Evolutionary conservation across 2,329 filamentous ascomycete species (phyloP), one percentile per base, ranked within the genome.

Genomic region (Clathrospora elynae): DNA sequence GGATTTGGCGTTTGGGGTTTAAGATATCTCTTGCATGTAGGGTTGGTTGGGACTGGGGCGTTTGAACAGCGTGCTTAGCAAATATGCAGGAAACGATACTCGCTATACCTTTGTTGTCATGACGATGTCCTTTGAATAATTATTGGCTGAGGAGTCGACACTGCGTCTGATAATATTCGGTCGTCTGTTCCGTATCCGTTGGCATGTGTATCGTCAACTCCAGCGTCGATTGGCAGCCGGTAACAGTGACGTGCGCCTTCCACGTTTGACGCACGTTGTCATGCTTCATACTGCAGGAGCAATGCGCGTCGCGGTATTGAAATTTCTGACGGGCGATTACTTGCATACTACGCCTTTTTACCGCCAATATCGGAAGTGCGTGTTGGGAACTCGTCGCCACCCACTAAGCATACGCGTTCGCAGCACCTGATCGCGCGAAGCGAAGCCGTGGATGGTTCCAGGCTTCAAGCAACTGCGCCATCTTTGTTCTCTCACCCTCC

Each of bases 381-480:
- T 42, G 44, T 49, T 51, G 51, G 44, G 48, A 39, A 17, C n/a
- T 28, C 18, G 19, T 51, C 38, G 49, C 49, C 52, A 49, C 52
- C 47, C 52, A 42, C 52, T 57, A 49, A 54, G 47, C 46, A 49
- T 40, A 49, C 51, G 57, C 55, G 50, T 51, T 36, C 36, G 35
- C 26, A 48, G 45, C 49, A 47, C 40, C 40, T 57, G 55, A 59
- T 46, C 46, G 46, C 57, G 57, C 55, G 57, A 46, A 26, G 38
- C 47, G 29, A 42, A 50, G 49, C 37, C 43, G 38, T 39, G 26
- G 35, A 14, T 25, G 35, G 25, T 8, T 17, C n/a, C n/a, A n/a
- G 33, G 34, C 47, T 26, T 40, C 46, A 57, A 48, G 38, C 50
- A 51, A 19, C 40, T 51, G 42, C 37, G 41, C 31, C 28, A 26